Evolutionary conservation across 2,329 filamentous ascomycete genomes (phyloP).

Genomic region (Colletotrichum scovillei): DNA sequence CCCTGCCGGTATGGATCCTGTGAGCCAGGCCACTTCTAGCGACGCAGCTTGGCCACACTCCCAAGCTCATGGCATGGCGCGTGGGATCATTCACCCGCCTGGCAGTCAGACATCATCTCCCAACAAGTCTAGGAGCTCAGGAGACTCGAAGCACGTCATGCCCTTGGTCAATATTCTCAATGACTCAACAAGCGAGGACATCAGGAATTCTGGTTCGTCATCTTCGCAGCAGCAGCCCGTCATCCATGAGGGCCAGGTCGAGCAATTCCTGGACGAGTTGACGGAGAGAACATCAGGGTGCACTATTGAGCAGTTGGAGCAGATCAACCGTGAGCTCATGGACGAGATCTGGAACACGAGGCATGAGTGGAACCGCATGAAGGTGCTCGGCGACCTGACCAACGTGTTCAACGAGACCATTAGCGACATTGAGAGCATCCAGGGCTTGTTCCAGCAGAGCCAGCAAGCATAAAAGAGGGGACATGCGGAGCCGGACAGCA

Average conservation of each 20-base stretch:
- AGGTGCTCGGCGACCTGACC: conserved; percentile 72
- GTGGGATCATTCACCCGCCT: conserved; percentile 46
- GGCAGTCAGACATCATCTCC: conserved; percentile 55
- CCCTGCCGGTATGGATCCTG: conserved; percentile 41
- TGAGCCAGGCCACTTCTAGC: conserved; percentile 60
- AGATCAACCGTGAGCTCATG: conserved; percentile 92
- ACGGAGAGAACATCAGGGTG: conserved; percentile 78
- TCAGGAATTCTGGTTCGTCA: conserved; percentile 35
- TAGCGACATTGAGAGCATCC: conserved; percentile 71
- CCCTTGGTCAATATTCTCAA: conserved; percentile 54
- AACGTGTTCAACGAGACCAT: conserved; percentile 82
- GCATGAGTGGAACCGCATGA: conserved; percentile 84
- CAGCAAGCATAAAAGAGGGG: conserved; percentile 44
- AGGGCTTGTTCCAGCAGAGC: conserved; percentile 57
- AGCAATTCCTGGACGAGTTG: conserved; percentile 70
- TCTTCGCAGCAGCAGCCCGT: conserved; percentile 50
- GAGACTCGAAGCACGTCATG: conserved; percentile 47
- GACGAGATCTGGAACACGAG: conserved; percentile 85
- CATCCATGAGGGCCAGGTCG: conserved; percentile 61
- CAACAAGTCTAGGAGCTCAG: conserved; percentile 40
- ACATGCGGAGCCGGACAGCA: not conserved
- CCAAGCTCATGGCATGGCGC: conserved; percentile 64
- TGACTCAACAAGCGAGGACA: conserved; percentile 50
- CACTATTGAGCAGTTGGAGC: conserved; percentile 93
- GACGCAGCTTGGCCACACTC: conserved; percentile 69